Conservation (phyloP, 2,329 filamentous ascomycete species). For the Penicillium capsulatum region DNA sequence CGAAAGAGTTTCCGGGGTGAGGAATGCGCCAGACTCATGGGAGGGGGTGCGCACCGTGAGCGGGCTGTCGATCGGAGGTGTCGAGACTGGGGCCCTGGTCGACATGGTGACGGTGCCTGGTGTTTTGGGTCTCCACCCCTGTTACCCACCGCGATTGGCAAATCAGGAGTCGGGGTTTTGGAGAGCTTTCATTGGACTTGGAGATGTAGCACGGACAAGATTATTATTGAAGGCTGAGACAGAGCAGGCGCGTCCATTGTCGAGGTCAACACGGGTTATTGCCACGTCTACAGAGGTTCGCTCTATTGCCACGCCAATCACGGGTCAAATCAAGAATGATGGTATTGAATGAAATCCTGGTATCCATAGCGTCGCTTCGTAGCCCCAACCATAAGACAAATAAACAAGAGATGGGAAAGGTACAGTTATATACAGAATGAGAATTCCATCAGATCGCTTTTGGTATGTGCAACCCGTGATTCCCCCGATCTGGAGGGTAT, state of each 20-base stretch:
- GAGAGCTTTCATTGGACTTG: slow-evolving; percentile 7
- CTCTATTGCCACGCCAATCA: no score
- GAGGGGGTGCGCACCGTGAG: slow-evolving; percentile 22
- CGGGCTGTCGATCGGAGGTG: slow-evolving; percentile 22
- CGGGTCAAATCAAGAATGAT: no score
- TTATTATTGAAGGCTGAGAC: no score
- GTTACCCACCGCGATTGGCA: slow-evolving; percentile 18
- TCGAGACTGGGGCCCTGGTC: slow-evolving; percentile 23
- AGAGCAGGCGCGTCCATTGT: background rate
- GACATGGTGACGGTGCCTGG: slow-evolving; percentile 32
- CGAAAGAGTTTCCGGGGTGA: slow-evolving; percentile 30
- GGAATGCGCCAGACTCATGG: slow-evolving; percentile 34
- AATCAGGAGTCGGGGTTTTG: slow-evolving; percentile 10
- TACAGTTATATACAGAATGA: slow-evolving; percentile 6
- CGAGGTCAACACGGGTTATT: no score
- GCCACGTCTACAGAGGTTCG: no score
- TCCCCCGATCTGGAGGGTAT: slow-evolving; percentile 10
- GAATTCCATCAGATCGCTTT: slow-evolving; percentile 7
- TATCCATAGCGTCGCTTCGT: slow-evolving; percentile 29
- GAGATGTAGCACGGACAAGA: no score
- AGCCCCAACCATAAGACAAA: slow-evolving; percentile 14
- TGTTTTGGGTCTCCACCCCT: slow-evolving; percentile 28
- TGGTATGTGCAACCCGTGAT: slow-evolving; percentile 9
- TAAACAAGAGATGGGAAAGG: slow-evolving; percentile 1
- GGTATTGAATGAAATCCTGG: slow-evolving; percentile 15